Conservation (phyloP, 1,139 yeast genomes). For the Blastobotrys capitulatus region DNA sequence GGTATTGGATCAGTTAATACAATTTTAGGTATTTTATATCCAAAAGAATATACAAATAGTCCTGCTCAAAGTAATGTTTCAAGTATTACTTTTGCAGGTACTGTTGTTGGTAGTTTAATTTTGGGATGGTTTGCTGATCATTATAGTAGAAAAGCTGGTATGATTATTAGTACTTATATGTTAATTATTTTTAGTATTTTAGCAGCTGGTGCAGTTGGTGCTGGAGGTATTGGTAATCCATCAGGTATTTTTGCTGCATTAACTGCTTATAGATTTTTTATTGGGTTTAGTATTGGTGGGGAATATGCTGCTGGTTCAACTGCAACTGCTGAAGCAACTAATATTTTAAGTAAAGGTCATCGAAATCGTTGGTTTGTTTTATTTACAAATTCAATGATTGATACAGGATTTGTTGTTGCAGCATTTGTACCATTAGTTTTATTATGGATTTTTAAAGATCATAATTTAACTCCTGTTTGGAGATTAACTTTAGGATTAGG, state of each 20-base stretch:
- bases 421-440: slow-evolving; percentile 84
- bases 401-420: slow-evolving; percentile 75
- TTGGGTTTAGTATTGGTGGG: slow-evolving; percentile 74
- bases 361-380: slow-evolving; percentile 86
- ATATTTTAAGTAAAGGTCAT: slow-evolving; percentile 66
- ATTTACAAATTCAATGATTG: slow-evolving; percentile 89
- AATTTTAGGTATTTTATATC: slow-evolving; percentile 60
- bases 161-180: slow-evolving; percentile 68
- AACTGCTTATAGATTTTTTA: slow-evolving; percentile 77
- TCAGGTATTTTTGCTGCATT: slow-evolving; percentile 76
- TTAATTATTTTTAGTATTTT: slow-evolving; percentile 71
- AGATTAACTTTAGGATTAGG: slow-evolving; percentile 88
- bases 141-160: slow-evolving; percentile 71
- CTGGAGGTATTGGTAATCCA: slow-evolving; percentile 42
- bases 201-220: slow-evolving; percentile 87
- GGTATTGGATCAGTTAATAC: slow-evolving; percentile 73
- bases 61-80: slow-evolving; percentile 71
- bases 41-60: slow-evolving; percentile 53
- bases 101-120: slow-evolving; percentile 75
- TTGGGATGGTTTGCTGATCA: slow-evolving; percentile 81
- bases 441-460: slow-evolving; percentile 70
- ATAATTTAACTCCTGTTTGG: slow-evolving; percentile 81
- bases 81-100: slow-evolving; percentile 88
- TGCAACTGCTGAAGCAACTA: slow-evolving; percentile 89
- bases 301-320: slow-evolving; percentile 94